Conservation (phyloP, 2,329 filamentous ascomycete species). For the Fusarium miscanthi region DNA sequence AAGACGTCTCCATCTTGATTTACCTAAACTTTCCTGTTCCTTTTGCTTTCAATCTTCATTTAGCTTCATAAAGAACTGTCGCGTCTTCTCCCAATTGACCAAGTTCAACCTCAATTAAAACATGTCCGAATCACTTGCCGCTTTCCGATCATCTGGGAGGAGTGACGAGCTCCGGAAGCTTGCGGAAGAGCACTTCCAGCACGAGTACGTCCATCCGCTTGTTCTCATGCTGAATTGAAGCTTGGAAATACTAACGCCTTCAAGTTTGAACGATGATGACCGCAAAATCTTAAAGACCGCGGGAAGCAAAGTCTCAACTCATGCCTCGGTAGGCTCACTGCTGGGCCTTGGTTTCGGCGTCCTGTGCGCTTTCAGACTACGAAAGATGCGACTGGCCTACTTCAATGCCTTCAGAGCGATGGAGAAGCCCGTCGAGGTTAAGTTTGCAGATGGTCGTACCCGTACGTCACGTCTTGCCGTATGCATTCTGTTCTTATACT, state of each 20-base stretch:
- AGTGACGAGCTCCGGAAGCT: not conserved
- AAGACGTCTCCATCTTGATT: not conserved
- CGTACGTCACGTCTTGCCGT: not conserved
- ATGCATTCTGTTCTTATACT: not conserved
- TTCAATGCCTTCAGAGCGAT: conserved; percentile 2
- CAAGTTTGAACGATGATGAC: not conserved
- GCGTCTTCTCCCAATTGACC: not conserved
- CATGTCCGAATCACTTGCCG: conserved; percentile 2
- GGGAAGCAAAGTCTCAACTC: not conserved
- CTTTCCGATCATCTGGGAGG: not conserved
- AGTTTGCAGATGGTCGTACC: conserved; percentile 3
- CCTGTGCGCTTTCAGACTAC: not conserved
- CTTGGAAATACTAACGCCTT: not conserved
- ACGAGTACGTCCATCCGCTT: not conserved
- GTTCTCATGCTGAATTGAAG: not conserved
- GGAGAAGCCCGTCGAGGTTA: conserved; percentile 1
- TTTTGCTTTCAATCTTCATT: not conserved
- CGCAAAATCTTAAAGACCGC: not conserved
- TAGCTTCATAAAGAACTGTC: not conserved
- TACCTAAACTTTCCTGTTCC: not conserved
- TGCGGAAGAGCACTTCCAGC: conserved; percentile 1
- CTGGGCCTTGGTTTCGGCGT: not conserved
- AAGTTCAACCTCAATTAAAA: rapidly evolving
- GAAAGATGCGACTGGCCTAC: conserved; percentile 7
- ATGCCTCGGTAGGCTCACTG: not conserved